Conservation (phyloP, 148 eudicot species). For the Chenopodium suecicum region DNA sequence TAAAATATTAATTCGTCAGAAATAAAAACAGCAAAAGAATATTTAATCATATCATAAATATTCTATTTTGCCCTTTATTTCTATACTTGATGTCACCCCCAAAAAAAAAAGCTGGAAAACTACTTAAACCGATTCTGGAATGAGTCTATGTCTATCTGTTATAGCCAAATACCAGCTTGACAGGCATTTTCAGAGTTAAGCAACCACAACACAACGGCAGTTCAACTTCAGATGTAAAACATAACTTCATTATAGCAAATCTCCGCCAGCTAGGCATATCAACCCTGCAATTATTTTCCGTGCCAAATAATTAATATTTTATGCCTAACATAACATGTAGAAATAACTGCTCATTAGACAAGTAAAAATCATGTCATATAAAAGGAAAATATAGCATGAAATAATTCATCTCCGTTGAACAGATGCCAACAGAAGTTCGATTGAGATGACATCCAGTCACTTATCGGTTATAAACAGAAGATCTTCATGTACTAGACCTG, state of each 20-base stretch:
- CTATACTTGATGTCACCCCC: background rate
- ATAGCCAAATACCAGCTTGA: slow-evolving; percentile 53
- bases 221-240: slow-evolving; percentile 91
- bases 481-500: slow-evolving; percentile 8
- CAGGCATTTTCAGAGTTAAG: slow-evolving; percentile 51
- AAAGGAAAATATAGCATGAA: background rate
- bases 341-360: slow-evolving; percentile 35
- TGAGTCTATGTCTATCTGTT: slow-evolving; percentile 44
- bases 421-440: slow-evolving; percentile 6
- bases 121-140: slow-evolving; percentile 36
- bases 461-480: background rate
- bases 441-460: background rate
- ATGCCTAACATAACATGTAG: slow-evolving; percentile 34
- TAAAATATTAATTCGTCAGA: background rate
- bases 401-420: slow-evolving; percentile 11
- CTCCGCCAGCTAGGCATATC: slow-evolving; percentile 98
- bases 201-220: slow-evolving; percentile 79
- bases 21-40: slow-evolving; percentile 7
- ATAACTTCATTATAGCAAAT: slow-evolving; percentile 92
- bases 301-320: slow-evolving; percentile 82
- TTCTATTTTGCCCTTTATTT: slow-evolving; percentile 20
- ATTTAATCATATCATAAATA: background rate
- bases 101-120: slow-evolving; percentile 10
- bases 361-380: slow-evolving; percentile 10
- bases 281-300: slow-evolving; percentile 98